phyloP scores from a whole-genome alignment of 306 rosid species.

The Trifolium repens region DNA sequence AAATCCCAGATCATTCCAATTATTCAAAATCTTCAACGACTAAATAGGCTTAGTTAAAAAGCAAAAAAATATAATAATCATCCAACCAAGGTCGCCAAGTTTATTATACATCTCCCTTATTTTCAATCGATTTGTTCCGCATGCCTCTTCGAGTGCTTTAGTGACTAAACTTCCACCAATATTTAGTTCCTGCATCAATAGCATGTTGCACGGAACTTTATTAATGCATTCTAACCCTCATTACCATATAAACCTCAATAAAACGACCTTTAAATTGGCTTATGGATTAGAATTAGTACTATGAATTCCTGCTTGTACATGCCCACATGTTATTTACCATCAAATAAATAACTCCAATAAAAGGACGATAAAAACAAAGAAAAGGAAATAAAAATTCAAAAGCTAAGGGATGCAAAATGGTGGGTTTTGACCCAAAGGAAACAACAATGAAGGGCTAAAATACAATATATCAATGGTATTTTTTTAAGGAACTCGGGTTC shows the following conservation, averaged over 20 bases:
- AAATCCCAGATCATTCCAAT: conserved; percentile 44
- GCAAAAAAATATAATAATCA: conserved; percentile 37
- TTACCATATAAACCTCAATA: neutral
- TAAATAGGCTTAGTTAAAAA: conserved; percentile 38
- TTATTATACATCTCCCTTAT: conserved; percentile 84
- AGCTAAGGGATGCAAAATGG: conserved; percentile 7
- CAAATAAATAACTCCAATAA: conserved; percentile 13
- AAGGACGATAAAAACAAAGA: neutral
- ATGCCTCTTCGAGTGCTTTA: conserved; percentile 86
- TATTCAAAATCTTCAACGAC: conserved; percentile 38
- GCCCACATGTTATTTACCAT: neutral
- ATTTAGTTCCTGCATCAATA: conserved; percentile 71
- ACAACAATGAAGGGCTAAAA: conserved; percentile 23
- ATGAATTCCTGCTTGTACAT: neutral
- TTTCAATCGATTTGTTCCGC: conserved; percentile 74
- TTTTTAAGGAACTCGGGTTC: conserved; percentile 29
- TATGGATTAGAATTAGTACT: conserved; percentile 17
- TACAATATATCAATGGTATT: neutral
- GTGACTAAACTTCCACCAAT: conserved; percentile 90
- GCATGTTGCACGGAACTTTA: conserved; percentile 1
- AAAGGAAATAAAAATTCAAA: conserved; percentile 5
- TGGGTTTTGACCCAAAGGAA: conserved; percentile 3
- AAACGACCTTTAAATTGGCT: neutral
- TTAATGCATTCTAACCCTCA: conserved; percentile 32
- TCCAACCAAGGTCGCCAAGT: conserved; percentile 88